phyloP scores from a whole-genome alignment of 768 basidiomycete genomes.

The Rickenella mellea region DNA sequence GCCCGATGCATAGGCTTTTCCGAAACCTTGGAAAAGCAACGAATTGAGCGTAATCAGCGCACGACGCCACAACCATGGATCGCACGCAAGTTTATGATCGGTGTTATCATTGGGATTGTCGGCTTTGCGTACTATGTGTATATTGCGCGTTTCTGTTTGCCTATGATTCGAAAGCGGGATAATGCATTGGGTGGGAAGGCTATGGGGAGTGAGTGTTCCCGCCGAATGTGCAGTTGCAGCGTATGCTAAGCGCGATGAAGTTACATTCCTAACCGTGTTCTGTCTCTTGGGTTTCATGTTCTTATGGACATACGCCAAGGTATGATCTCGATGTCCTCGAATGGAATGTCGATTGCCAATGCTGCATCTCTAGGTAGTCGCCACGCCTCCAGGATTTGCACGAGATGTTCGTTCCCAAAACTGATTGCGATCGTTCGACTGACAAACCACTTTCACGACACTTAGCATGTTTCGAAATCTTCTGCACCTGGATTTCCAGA shows the following conservation, averaged over 20 bases:
- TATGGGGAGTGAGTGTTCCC: slow-evolving; percentile 54
- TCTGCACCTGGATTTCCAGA: no score
- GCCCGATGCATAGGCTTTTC: neutral
- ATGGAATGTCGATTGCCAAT: neutral
- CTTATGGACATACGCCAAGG: slow-evolving; percentile 73
- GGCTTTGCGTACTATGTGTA: slow-evolving; percentile 74
- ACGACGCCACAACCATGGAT: slow-evolving; percentile 64
- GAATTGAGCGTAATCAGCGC: slow-evolving; percentile 31
- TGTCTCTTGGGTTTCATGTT: slow-evolving; percentile 56
- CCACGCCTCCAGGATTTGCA: slow-evolving; percentile 64
- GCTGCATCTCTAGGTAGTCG: slow-evolving; percentile 36
- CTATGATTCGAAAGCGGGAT: slow-evolving; percentile 46
- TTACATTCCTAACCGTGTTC: slow-evolving; percentile 58
- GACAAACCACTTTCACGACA: neutral
- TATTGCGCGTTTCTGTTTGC: slow-evolving; percentile 57
- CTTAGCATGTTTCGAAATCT: slow-evolving; percentile 17
- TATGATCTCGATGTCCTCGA: slow-evolving; percentile 20
- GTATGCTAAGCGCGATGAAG: slow-evolving; percentile 25
- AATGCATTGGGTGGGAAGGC: slow-evolving; percentile 37
- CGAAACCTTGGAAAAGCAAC: slow-evolving; percentile 1
- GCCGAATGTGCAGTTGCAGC: neutral
- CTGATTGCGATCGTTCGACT: neutral
- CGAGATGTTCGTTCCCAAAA: slow-evolving; percentile 38
- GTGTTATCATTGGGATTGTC: slow-evolving; percentile 47
- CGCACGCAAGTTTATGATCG: slow-evolving; percentile 58